Evolutionary conservation across 2,329 filamentous ascomycete genomes (phyloP), one percentile per base, ranked within the genome.

Genomic region (Ophiostoma tasmaniense): DNA sequence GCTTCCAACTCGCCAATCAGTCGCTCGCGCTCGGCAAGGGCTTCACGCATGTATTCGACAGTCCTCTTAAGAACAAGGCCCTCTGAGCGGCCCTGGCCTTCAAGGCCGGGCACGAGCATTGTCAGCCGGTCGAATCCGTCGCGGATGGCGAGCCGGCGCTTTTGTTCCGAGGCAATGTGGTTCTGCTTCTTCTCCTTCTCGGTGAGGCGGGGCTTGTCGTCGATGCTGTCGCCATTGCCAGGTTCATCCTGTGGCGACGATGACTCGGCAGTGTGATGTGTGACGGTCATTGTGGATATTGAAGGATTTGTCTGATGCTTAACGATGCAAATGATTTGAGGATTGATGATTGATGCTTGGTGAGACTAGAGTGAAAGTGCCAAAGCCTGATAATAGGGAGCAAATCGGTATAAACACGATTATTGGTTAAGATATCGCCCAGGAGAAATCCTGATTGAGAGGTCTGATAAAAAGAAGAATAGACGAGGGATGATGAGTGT

Each of bases 61-160:
- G 89, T 90, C 72, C 85, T 85, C 72, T 88, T 87, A 28, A 97
- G 82, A n/a, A 97, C 92, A 22, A 92, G 83, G 35, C 91, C 91
- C 77, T 97, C 93, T 72, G 91, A 95, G 64, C 92, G 87, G 0
- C 90, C 93, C 75, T 93, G 90, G 0, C 93, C 93, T 74, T 91
- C 86, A 67, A 96, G 83, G 0, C 91, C 92, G 0, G 93, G 93
- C 0, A 96, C 91, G 39, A 96, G 83, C 67, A 89, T 86, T 20
- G 91, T 91, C 33, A 97, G 84, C 42, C 88, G 85, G 77, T 96
- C 92, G 77, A 96, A 96, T 69, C 90, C 91, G 70, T 91, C 88
- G 64, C 93, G 85, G 73, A 97, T 96, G 17, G 90, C 90, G 64
- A 75, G 73, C 3, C 78, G 75, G 2, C 78, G 74, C 66, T 79